phyloP scores from a whole-genome alignment of 129 eudicot species.

The Apium graveolens region DNA sequence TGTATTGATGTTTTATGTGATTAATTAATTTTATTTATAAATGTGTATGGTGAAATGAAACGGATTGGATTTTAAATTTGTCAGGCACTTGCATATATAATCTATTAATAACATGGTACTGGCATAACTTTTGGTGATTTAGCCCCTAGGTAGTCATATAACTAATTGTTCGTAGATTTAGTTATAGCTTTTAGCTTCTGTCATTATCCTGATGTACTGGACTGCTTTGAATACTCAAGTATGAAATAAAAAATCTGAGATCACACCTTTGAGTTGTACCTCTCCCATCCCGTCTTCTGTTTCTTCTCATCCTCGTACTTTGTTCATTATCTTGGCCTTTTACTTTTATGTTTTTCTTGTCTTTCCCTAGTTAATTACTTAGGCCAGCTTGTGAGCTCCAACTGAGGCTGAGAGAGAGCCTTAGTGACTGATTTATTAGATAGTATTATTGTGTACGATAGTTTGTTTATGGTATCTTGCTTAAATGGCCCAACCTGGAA shows the following conservation, averaged over 20 bases:
- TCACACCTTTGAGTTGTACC: neutral
- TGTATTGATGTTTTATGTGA: no score
- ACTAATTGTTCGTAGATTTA: neutral
- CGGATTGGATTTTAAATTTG: neutral
- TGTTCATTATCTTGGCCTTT: neutral
- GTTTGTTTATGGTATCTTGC: neutral
- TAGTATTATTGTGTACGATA: neutral
- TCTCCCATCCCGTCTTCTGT: neutral
- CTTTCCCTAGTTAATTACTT: neutral
- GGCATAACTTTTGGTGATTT: neutral
- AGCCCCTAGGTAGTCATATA: neutral
- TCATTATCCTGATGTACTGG: neutral
- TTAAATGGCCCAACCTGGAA: neutral
- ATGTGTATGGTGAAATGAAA: neutral
- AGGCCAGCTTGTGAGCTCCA: neutral
- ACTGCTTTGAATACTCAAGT: neutral
- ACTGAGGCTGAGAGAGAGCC: neutral
- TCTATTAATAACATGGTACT: slow-evolving; percentile 1
- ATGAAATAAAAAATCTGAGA: neutral
- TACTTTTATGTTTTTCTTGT: neutral
- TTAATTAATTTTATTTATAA: neutral
- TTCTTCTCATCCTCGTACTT: neutral
- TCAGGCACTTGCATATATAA: slow-evolving; percentile 55
- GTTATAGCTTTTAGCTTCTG: neutral
- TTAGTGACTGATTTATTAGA: no score